Base-by-base conservation (phyloP, 225 moss, liverwort and hornwort genomes). In the Physcomitrellopsis africana region DNA sequence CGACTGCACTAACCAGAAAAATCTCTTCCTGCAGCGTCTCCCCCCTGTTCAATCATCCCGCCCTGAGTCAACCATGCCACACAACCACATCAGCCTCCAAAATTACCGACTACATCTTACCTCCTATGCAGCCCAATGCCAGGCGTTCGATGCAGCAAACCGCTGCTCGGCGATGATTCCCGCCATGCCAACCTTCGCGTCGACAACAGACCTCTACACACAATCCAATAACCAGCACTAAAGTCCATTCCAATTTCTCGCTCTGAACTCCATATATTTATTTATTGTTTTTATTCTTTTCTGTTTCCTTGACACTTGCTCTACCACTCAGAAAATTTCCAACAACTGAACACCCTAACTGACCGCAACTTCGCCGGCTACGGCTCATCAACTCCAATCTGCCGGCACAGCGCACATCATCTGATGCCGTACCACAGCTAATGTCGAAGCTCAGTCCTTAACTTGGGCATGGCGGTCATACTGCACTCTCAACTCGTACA, bases 1-100 rank as follows among this genome's bases (percentile, higher is more conserved):
- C 68, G 62, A 62, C 56, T 49, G 54, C 76, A 84, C 84, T 15
- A 11, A 84, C 84, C 80, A 42, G 77, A n/a, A 44, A 81, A 85
- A 8, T 77, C 82, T 62, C 77, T 76, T 44, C 76, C 85, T 65
- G 79, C 82, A 56, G 51, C 72, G 62, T 86, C 85, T 42, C 79
- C 82, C 79, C 82, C 85, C 76, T 77, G 79, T 19, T 82, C 79
- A 56, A 86, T 82, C 82, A 76, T 79, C 79, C 68, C 75, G 67
- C 52, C 72, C 76, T 78, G 80, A 20, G 5, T 13, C 72, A 60
- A 17, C 52, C 63, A 24, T 42, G 12, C 55, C 22, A 58, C 72
- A 51, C 3, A 70, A 16, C 53, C 73, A 1, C 56, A 48, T 73
- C 37, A 76, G 51, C 56, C 57, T 57, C 23, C 18, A 56, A 15